These are phyloP conservation scores for Corchorus capsularis DNA, from an alignment of 345 rosid species.

Conservation along the genomic window DNA sequence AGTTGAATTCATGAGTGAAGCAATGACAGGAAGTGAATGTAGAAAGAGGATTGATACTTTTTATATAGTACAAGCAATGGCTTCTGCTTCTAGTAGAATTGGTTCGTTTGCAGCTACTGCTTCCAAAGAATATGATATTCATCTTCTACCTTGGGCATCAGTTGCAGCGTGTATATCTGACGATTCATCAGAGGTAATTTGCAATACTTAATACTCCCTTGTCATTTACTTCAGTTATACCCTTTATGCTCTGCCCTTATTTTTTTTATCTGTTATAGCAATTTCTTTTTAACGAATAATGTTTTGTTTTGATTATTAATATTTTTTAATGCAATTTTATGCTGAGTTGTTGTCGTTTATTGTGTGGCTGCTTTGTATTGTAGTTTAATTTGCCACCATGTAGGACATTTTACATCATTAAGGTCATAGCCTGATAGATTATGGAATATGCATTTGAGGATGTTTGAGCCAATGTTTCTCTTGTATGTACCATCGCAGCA, in stretches of 20 bases:
- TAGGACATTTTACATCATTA: not conserved
- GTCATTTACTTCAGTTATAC: not conserved
- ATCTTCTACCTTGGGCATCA: constrained; percentile 92
- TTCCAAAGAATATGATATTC: constrained; percentile 88
- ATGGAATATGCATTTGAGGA: constrained; percentile 2
- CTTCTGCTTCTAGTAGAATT: constrained; percentile 68
- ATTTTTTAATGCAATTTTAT: not conserved
- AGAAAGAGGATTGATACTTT: constrained; percentile 62
- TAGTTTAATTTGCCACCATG: not conserved
- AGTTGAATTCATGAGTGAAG: constrained; percentile 72
- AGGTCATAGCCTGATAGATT: not conserved
- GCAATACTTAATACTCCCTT: constrained; percentile 8
- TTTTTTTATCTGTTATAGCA: constrained; percentile 15
- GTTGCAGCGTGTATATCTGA: constrained; percentile 88
- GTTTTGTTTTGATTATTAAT: not conserved
- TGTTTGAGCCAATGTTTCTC: not conserved
- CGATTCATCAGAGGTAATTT: constrained; percentile 58
- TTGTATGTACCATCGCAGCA: not conserved
- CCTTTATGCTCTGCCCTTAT: not conserved
- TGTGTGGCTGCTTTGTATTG: not conserved
- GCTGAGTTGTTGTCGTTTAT: not conserved
- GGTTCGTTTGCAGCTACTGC: constrained; percentile 81
- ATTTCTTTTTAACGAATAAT: not conserved
- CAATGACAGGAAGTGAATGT: constrained; percentile 39
- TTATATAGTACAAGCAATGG: constrained; percentile 87